phyloP scores from a whole-genome alignment of 2,329 filamentous ascomycete genomes.

The Aspergillus fumigatus region DNA sequence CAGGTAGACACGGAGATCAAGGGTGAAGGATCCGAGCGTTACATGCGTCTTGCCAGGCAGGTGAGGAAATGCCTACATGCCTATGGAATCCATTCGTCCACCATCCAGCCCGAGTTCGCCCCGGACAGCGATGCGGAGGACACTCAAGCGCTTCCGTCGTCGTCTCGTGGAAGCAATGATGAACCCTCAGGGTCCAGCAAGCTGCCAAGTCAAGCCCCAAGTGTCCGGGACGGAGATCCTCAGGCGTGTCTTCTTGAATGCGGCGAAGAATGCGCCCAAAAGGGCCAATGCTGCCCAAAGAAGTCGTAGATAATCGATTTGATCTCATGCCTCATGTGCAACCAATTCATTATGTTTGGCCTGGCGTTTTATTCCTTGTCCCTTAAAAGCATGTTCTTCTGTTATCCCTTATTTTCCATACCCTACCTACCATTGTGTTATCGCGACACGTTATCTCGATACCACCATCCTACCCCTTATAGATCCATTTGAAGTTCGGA shows the following conservation, averaged over 20 bases:
- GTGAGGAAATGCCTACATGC: slow-evolving; percentile 86
- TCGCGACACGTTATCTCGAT: background rate
- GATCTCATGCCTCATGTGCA: background rate
- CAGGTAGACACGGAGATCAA: slow-evolving; percentile 88
- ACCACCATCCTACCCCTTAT: background rate
- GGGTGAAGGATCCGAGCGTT: slow-evolving; percentile 69
- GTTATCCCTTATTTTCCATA: background rate
- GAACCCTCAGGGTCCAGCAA: slow-evolving; percentile 15
- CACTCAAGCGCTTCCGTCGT: slow-evolving; percentile 16
- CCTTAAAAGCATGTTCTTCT: slow-evolving; percentile 1
- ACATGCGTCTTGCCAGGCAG: slow-evolving; percentile 83
- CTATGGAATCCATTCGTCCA: slow-evolving; percentile 94
- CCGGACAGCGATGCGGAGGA: slow-evolving; percentile 35
- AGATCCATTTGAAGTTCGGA: background rate
- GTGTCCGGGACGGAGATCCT: slow-evolving; percentile 33
- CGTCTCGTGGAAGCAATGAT: slow-evolving; percentile 14
- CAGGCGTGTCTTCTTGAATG: slow-evolving; percentile 46
- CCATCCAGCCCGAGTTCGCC: slow-evolving; percentile 85
- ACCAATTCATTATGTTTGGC: background rate
- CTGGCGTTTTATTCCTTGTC: background rate
- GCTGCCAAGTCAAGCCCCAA: slow-evolving; percentile 32
- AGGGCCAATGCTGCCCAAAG: slow-evolving; percentile 40
- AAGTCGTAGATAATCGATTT: slow-evolving; percentile 16
- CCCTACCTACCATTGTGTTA: background rate
- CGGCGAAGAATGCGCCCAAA: slow-evolving; percentile 41